A percentile compares a stretch with the other conserved stretches of the same genome.
Evolutionary conservation across 2,329 filamentous ascomycete species (phyloP).

Genomic region (Ampelomyces quisqualis): DNA sequence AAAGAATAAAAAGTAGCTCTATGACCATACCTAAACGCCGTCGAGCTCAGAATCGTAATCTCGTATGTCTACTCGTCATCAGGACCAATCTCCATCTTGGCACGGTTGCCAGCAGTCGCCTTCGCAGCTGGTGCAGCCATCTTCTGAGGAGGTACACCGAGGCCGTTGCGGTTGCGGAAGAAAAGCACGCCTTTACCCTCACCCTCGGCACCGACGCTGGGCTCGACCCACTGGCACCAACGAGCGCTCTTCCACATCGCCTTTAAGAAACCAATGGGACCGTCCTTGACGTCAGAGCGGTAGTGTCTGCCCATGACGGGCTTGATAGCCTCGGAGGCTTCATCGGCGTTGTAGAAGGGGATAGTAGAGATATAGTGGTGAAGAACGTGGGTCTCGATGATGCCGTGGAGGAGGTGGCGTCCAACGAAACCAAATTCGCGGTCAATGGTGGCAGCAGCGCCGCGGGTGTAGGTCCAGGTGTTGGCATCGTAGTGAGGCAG

Average conservation of each 20-base stretch:
- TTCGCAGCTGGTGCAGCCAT: conserved; percentile 34
- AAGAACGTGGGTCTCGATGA: conserved; percentile 95
- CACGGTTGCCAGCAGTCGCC: conserved; percentile 32
- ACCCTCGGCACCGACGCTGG: conserved; percentile 75
- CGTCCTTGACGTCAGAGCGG: conserved; percentile 75
- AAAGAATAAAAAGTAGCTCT: conserved; percentile 11
- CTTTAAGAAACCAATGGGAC: conserved; percentile 76
- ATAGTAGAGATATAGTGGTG: conserved; percentile 97
- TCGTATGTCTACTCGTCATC: conserved; percentile 33
- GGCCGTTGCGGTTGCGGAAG: conserved; percentile 90
- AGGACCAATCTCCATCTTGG: conserved; percentile 40
- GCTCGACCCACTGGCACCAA: conserved; percentile 97
- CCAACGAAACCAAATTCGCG: conserved; percentile 97
- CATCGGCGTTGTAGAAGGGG: conserved; percentile 94
- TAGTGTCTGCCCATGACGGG: conserved; percentile 95
- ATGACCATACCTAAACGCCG: conserved; percentile 22
- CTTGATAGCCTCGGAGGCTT: conserved; percentile 92
- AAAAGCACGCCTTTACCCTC: conserved; percentile 84
- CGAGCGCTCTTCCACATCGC: conserved; percentile 79
- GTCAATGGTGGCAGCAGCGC: conserved; percentile 92
- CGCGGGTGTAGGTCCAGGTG: conserved; percentile 90
- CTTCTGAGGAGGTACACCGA: conserved; percentile 64
- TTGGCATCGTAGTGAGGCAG: conserved; percentile 88
- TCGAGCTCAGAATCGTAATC: conserved; percentile 19
- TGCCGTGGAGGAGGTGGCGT: conserved; percentile 86